Conservation (phyloP, 805 yeast species). For the Candida endomychidarum region DNA sequence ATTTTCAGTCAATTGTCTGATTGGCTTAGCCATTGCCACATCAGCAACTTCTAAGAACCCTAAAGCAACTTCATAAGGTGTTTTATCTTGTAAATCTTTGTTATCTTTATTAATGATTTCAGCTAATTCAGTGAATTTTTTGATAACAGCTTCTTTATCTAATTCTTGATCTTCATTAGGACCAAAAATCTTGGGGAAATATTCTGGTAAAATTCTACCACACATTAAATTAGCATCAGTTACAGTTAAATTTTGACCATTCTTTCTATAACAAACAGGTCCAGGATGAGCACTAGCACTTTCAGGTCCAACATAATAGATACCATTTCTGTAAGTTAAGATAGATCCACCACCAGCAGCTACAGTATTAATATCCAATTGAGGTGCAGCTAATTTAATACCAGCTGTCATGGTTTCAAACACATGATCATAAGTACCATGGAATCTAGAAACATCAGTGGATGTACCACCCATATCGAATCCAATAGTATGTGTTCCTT, state of each 20-base stretch:
- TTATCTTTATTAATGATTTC: constrained; percentile 53
- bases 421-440: constrained; percentile 72
- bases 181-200: constrained; percentile 81
- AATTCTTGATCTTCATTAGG: constrained; percentile 72
- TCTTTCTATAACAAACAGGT: constrained; percentile 78
- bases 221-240: constrained; percentile 79
- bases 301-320: constrained; percentile 78
- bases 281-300: constrained; percentile 88
- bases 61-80: constrained; percentile 69
- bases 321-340: constrained; percentile 22
- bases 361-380: constrained; percentile 41
- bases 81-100: constrained; percentile 53
- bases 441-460: constrained; percentile 45
- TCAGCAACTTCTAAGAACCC: constrained; percentile 85
- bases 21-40: constrained; percentile 89
- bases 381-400: constrained; percentile 68
- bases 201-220: constrained; percentile 71
- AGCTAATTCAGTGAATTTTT: constrained; percentile 55
- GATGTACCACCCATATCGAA: constrained; percentile 46
- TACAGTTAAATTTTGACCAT: constrained; percentile 56
- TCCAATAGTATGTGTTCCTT: constrained; percentile 33
- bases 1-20: constrained; percentile 80
- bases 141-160: constrained; percentile 52
- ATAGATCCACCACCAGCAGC: constrained; percentile 48
- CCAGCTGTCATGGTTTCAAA: constrained; percentile 85